Percentiles rank a stretch among this genome's conserved stretches.
Conservation (phyloP, 129 eudicot genomes). For the sunflower (Helianthus annuus) region DNA sequence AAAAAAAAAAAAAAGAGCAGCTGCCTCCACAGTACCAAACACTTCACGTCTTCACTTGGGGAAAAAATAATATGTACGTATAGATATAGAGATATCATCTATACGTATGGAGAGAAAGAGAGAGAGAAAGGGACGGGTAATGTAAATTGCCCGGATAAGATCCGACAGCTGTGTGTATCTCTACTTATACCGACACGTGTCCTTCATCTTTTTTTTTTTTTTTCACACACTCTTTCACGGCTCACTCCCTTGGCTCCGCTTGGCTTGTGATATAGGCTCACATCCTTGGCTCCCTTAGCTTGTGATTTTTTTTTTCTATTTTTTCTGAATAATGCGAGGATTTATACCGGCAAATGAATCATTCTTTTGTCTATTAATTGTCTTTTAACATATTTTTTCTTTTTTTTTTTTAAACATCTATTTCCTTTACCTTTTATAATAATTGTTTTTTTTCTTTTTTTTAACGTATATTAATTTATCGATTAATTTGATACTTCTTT, state of each 20-base stretch:
- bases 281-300: neutral
- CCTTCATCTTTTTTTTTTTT: neutral
- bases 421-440: no score
- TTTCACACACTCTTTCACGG: neutral
- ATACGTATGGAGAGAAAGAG: slow-evolving; percentile 14
- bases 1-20: neutral
- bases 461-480: no score
- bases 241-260: slow-evolving; percentile 2
- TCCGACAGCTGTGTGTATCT: slow-evolving; percentile 29
- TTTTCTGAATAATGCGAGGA: no score
- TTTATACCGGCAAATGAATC: no score
- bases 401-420: no score
- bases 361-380: no score
- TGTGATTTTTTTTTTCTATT: no score
- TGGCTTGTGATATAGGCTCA: neutral
- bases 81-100: neutral
- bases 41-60: slow-evolving; percentile 14
- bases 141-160: slow-evolving; percentile 35
- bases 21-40: slow-evolving; percentile 36
- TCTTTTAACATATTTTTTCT: no score
- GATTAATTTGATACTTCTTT: no score
- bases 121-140: slow-evolving; percentile 33
- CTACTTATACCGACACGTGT: slow-evolving; percentile 19
- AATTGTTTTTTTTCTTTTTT: no score
- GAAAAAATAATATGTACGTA: neutral